Evolutionary conservation across 176 grass and related monocot genomes (phyloP), one percentile per base, ranked within the genome.

Genomic region (Cenchrus americanus): DNA sequence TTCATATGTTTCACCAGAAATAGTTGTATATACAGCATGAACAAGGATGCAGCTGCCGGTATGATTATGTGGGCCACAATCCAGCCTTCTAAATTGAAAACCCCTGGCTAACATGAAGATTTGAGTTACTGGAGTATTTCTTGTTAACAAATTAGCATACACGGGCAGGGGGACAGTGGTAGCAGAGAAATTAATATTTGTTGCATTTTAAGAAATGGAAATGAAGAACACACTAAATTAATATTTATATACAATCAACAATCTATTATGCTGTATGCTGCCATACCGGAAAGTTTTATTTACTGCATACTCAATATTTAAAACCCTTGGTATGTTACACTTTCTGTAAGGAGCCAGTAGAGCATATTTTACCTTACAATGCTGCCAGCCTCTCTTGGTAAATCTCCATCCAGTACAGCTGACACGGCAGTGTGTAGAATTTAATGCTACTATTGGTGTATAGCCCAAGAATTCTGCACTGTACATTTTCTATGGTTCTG

Each of bases 401-500:
- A 84, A 75, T 46, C 46, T 54, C 24, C 9, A 19, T 43, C 3
- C 58, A 44, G 59, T 75, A 69, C 30, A 75, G 14, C 72, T 14
- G 49, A 10, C 74, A 30, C 22, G 8, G 5, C 43, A 75, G 14
- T 51, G 41, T 34, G 41, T 61, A 62, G 9, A 40, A 76, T 69
- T 62, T 69, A 59, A 60, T 85, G 24, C 14, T 62, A 24, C 5
- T 69, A 48, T 76, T 83, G 32, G 14, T 74, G 3, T 73, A 43
- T 83, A 0, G 46, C 48, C 57, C 44, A 66, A 79, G 7, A 43
- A 78, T 66, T 78, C 8, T 69, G 12, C 43, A 43, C 66, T 61
- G 17, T 44, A 62, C 51, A 47, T 54, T 74, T 26, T 43, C 22
- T 83, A 55, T 53, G 23, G 41, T 82, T 61, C 60, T 80, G 76